Base-by-base conservation (phyloP, 2,329 filamentous ascomycete genomes). In the Acephala macrosclerotiorum region DNA sequence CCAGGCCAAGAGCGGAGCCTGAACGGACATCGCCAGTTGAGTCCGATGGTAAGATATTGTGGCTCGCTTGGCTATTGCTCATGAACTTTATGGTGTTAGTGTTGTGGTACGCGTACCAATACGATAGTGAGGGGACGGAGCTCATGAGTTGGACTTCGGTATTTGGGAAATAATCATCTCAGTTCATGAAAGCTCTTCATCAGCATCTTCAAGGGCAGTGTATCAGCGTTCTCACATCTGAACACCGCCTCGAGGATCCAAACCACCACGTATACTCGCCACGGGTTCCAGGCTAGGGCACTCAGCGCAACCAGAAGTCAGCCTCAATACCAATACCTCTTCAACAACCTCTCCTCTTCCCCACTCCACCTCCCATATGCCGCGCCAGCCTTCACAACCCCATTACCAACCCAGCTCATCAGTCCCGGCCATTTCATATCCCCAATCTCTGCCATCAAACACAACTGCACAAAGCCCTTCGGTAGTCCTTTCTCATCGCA, bases 311-410 rank as follows among this genome's bases (percentile, higher is more conserved):
- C 1, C 3, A 22, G n/a, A n/a, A 49, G 20, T n/a, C 25, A 16
- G 3, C 25, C 29, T 64, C 57, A 64, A 55, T 60, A 60, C 64
- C 64, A 66, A 62, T 66, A 66, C 29, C 49, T 63, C 47, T 55
- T 60, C 40, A 66, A 58, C 57, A 66, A 33, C 42, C 64, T 66
- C 57, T 63, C 57, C 51, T 63, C 64, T 60, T 66, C 64, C 35
- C 64, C 64, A 59, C 56, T 66, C 61, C 64, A 63, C 40, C 64
- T 66, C 35, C 36, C 64, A 60, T 63, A 63, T 20, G 49, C 56
- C 18, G 61, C 61, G 36, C 63, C 60, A 42, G 42, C 25, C 29
- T 51, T 58, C n/a, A 63, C 49, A 29, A 61, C 20, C 29, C 42
- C 22, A 47, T 65, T 65, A 29, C 40, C 64, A n/a, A 60, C 22